These are phyloP conservation scores for Urochloa ruziziensis DNA, from an alignment of 176 grass and related monocot species.

Conservation along the genomic window DNA sequence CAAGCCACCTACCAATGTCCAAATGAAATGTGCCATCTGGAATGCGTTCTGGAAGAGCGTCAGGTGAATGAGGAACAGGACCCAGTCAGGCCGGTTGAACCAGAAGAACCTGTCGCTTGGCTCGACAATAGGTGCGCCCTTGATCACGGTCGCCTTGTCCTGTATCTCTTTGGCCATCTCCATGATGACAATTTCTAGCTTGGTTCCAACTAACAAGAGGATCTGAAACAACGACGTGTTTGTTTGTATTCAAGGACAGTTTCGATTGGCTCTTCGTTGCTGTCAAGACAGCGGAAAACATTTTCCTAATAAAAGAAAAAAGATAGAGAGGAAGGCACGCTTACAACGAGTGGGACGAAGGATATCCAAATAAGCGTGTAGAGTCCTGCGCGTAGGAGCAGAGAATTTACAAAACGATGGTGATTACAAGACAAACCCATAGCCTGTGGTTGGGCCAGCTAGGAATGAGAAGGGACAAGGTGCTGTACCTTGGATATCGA, in stretches of 20 bases:
- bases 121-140: constrained; percentile 72
- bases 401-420: not conserved
- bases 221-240: constrained; percentile 41
- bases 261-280: not conserved
- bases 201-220: constrained; percentile 66
- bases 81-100: constrained; percentile 71
- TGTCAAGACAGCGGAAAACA: no score
- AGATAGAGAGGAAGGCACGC: not conserved
- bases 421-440: not conserved
- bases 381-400: constrained; percentile 19
- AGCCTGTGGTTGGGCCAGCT: not conserved
- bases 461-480: not conserved
- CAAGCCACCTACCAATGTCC: constrained; percentile 59
- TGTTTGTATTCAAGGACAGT: not conserved
- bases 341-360: constrained; percentile 56
- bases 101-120: constrained; percentile 81
- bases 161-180: constrained; percentile 87
- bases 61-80: constrained; percentile 85
- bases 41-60: constrained; percentile 92
- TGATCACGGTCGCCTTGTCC: constrained; percentile 53
- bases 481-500: constrained; percentile 34
- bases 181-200: constrained; percentile 85
- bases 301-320: no score
- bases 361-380: constrained; percentile 51
- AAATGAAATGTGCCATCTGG: constrained; percentile 85